Conservation (phyloP, 2,329 filamentous ascomycete species). For the Cytospora mali region DNA sequence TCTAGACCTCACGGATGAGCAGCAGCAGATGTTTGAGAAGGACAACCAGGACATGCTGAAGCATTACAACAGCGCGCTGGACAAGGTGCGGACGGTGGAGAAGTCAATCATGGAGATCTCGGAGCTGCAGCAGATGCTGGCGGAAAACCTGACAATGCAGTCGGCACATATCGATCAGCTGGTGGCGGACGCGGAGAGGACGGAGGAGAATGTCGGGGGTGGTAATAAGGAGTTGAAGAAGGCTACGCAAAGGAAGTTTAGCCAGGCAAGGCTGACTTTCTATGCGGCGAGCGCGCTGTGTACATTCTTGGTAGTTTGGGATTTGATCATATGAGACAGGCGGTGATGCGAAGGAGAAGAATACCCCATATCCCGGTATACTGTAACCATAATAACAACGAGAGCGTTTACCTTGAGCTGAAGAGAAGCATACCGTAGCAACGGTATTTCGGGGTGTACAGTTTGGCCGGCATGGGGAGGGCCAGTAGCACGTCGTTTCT, state of each 20-base stretch:
- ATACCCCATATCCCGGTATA: not conserved
- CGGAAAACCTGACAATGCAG: slow-evolving; percentile 82
- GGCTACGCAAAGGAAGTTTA: slow-evolving; percentile 67
- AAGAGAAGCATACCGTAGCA: not conserved
- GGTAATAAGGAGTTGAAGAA: slow-evolving; percentile 92
- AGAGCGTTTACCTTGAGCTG: not conserved
- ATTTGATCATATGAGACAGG: slow-evolving; percentile 58
- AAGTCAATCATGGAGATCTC: slow-evolving; percentile 90
- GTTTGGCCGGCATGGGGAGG: not conserved
- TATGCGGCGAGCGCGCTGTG: slow-evolving; percentile 78
- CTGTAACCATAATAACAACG: not conserved
- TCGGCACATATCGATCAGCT: slow-evolving; percentile 88
- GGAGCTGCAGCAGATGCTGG: slow-evolving; percentile 86
- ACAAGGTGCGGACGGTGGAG: slow-evolving; percentile 91
- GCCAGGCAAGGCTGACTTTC: slow-evolving; percentile 76
- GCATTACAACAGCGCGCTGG: slow-evolving; percentile 90
- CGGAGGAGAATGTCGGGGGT: slow-evolving; percentile 81
- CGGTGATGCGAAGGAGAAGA: no score
- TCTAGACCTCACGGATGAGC: slow-evolving; percentile 74
- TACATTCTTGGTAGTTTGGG: slow-evolving; percentile 75
- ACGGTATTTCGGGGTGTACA: not conserved
- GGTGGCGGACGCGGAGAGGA: slow-evolving; percentile 79
- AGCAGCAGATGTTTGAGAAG: slow-evolving; percentile 89
- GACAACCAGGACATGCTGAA: slow-evolving; percentile 92
- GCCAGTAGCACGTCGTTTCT: not conserved